Base-by-base conservation (phyloP, 495 filamentous ascomycete genomes). In the Echria macrotheca region DNA sequence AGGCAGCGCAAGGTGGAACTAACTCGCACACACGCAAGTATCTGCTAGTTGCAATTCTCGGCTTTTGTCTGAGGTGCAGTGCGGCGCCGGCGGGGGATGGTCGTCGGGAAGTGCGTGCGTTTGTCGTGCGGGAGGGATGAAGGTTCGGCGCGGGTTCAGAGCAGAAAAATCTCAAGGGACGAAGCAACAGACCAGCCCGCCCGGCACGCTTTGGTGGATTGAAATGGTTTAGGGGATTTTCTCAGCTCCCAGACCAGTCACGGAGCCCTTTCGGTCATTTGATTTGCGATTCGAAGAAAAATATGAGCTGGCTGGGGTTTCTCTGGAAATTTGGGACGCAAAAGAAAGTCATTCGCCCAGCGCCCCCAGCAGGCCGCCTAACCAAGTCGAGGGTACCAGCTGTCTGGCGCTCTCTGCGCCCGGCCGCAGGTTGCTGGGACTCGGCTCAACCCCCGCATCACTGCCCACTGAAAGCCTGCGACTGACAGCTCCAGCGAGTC, bases 261-360 rank as follows among this genome's bases (percentile, higher is more conserved):
- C 41, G 36, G 42, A 39, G 44, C 31, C 50, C 24, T 38, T 49
- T 36, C 21, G 25, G 42, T 14, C 35, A 26, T 49, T 49, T 51
- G 52, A 56, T 28, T 59, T 54, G 60, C 58, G 60, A 58, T 58
- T 58, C 50, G 44, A 52, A 55, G 49, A 43, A 57, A n/a, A 54
- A 57, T 60, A 58, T 61, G 57, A 50, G 53, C 57, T 63, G 60
- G 62, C 55, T 60, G 52, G 61, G 61, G 58, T 49, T 50, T 54
- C 55, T 55, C 59, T 56, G 59, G 59, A 59, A 56, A 63, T 54
- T 51, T 39, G 49, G 44, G 33, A 42, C 17, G 46, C 49, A 52
- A 33, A 32, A 46, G 37, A 43, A 44, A 48, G 43, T 45, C 59
- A 63, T 63, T 63, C 54, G 59, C 46, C 40, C 42, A 53, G 26